phyloP scores from a whole-genome alignment of 768 basidiomycete genomes.

The Ramaria sp. region DNA sequence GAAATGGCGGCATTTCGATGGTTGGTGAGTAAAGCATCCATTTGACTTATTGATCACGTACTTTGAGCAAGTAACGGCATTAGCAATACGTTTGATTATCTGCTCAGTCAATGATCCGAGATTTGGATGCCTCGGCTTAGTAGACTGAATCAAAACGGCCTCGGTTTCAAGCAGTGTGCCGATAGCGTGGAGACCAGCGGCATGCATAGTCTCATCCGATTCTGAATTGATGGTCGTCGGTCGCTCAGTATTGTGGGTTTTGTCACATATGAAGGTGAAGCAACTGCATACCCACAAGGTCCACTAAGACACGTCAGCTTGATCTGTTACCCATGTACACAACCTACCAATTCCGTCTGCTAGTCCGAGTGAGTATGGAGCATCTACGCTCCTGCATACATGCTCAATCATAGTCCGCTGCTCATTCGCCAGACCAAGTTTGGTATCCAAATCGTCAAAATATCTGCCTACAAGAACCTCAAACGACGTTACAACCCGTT shows the following conservation, averaged over 20 bases:
- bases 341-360: slow-evolving; percentile 90
- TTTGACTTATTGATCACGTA: too few relatives aligned
- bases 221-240: slow-evolving; percentile 46
- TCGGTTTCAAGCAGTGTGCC: slow-evolving; percentile 79
- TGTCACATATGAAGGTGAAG: too few relatives aligned
- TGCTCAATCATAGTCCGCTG: slow-evolving; percentile 80
- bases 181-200: slow-evolving; percentile 90
- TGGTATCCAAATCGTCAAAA: slow-evolving; percentile 57
- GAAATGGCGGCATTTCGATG: too few relatives aligned
- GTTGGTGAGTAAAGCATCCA: too few relatives aligned
- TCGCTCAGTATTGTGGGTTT: too few relatives aligned
- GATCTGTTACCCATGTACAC: neutral
- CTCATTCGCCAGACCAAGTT: slow-evolving; percentile 32
- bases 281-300: slow-evolving; percentile 72
- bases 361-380: slow-evolving; percentile 90
- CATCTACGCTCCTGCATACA: slow-evolving; percentile 96
- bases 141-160: slow-evolving; percentile 87
- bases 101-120: slow-evolving; percentile 59
- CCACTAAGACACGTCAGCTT: slow-evolving; percentile 43
- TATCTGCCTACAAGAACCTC: slow-evolving; percentile 77
- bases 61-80: slow-evolving; percentile 78
- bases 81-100: slow-evolving; percentile 81
- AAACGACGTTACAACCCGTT: slow-evolving; percentile 90
- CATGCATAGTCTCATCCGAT: slow-evolving; percentile 99
- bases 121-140: slow-evolving; percentile 48